Evolutionary conservation across 768 basidiomycete species (phyloP).

Genomic region (Roridomyces roridus): DNA sequence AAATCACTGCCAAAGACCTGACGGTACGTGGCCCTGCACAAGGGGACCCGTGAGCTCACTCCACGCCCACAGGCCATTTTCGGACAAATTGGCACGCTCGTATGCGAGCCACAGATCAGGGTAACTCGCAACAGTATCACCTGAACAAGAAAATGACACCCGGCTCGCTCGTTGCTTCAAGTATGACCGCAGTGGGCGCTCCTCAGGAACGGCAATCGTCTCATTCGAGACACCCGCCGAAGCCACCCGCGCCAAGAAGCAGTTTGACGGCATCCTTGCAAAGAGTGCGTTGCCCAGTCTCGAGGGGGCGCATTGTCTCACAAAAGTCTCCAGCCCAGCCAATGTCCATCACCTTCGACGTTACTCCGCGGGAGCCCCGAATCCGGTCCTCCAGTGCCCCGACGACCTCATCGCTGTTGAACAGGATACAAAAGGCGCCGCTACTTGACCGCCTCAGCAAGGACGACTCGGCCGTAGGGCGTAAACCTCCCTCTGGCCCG

Average conservation of each 20-base stretch:
- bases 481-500: conserved; percentile 39
- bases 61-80: conserved; percentile 72
- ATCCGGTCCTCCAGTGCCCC: conserved; percentile 56
- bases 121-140: conserved; percentile 74
- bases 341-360: conserved; percentile 73
- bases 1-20: conserved; percentile 87
- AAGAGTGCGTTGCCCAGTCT: conserved; percentile 62
- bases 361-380: conserved; percentile 48
- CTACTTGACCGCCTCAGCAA: conserved; percentile 66
- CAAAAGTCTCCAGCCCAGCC: conserved; percentile 64
- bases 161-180: conserved; percentile 48
- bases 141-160: conserved; percentile 40
- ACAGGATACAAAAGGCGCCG: conserved; percentile 78
- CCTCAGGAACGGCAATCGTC: conserved; percentile 81
- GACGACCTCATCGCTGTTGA: conserved; percentile 67
- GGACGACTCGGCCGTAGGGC: conserved; percentile 48
- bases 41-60: neutral
- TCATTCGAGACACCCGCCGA: conserved; percentile 80
- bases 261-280: conserved; percentile 85
- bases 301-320: conserved; percentile 4
- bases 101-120: conserved; percentile 92
- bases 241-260: conserved; percentile 83
- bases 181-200: conserved; percentile 97
- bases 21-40: conserved; percentile 57
- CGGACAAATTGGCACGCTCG: conserved; percentile 90